Percentiles rank a stretch among this genome's conserved stretches.
These are phyloP conservation scores for carrot (Daucus carota) DNA, from an alignment of 129 eudicot genomes.

Conservation along the genomic window DNA sequence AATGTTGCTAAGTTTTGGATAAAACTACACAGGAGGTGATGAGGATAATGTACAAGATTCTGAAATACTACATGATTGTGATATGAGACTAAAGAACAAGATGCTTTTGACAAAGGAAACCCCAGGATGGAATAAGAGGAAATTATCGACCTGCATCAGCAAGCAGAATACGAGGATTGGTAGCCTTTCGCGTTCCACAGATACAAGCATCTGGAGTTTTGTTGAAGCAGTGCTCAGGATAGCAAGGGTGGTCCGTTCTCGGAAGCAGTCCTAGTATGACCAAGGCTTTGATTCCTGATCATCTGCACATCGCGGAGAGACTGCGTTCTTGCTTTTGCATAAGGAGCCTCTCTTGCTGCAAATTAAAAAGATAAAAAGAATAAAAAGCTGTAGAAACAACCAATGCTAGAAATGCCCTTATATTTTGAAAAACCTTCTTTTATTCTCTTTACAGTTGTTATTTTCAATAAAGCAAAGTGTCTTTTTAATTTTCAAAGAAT, in stretches of 20 bases:
- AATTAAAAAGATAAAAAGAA: background rate
- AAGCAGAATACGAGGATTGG: background rate
- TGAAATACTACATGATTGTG: background rate
- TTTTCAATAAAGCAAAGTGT: background rate
- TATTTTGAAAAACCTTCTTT: background rate
- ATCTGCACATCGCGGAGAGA: slow-evolving; percentile 72
- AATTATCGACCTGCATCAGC: background rate
- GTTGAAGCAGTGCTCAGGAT: slow-evolving; percentile 27
- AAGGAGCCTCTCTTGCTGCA: slow-evolving; percentile 88
- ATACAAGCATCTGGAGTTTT: background rate
- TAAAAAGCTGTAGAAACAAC: background rate
- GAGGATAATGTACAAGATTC: slow-evolving; percentile 4
- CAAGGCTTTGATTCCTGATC: slow-evolving; percentile 55
- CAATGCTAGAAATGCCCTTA: background rate
- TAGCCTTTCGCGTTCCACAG: background rate
- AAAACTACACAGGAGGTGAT: background rate
- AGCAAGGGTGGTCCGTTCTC: slow-evolving; percentile 82
- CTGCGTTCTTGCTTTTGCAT: slow-evolving; percentile 82
- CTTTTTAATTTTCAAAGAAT: background rate
- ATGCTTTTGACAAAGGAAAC: background rate
- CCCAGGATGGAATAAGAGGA: background rate
- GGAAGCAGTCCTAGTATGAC: slow-evolving; percentile 66
- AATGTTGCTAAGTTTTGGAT: background rate
- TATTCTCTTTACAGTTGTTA: background rate
- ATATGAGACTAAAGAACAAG: background rate